Conservation (phyloP, 2,329 filamentous ascomycete genomes). For the Mycosphaerelloides madeirae region DNA sequence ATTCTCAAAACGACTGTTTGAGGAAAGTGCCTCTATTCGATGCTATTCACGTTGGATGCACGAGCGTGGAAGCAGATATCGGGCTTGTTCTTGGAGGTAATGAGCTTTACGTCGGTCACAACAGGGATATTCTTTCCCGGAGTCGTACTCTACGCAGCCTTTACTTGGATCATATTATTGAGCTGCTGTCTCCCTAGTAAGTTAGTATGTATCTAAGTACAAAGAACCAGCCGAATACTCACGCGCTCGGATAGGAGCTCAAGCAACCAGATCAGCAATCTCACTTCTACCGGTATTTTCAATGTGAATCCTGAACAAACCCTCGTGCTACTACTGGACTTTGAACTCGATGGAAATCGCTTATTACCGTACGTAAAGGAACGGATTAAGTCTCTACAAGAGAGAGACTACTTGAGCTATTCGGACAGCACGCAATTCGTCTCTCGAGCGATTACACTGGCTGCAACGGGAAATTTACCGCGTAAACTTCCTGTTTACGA, state of each 20-base stretch:
- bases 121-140: slow-evolving; percentile 47
- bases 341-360: slow-evolving; percentile 55
- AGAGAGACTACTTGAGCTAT: slow-evolving; percentile 46
- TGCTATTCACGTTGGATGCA: slow-evolving; percentile 55
- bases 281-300: slow-evolving; percentile 47
- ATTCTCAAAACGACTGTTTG: slow-evolving; percentile 71
- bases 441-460: slow-evolving; percentile 60
- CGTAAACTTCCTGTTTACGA: slow-evolving; percentile 53
- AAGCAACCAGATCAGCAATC: slow-evolving; percentile 24
- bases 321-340: slow-evolving; percentile 61
- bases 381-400: slow-evolving; percentile 56
- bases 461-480: slow-evolving; percentile 61
- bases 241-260: background rate
- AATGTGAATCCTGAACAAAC: slow-evolving; percentile 36
- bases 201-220: too few relatives aligned
- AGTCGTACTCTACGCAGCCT: slow-evolving; percentile 56
- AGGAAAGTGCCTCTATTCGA: slow-evolving; percentile 58
- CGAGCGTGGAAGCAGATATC: slow-evolving; percentile 65
- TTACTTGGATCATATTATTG: slow-evolving; percentile 59
- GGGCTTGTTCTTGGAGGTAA: slow-evolving; percentile 47
- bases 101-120: slow-evolving; percentile 45
- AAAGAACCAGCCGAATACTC: too few relatives aligned
- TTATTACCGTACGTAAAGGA: slow-evolving; percentile 51
- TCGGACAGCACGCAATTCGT: slow-evolving; percentile 49
- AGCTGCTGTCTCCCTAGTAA: slow-evolving; percentile 48